A percentile compares a stretch with the other conserved stretches of the same genome.
Evolutionary conservation across 202 grass and related monocot genomes (phyloP).

Genomic region (Zoysia matrella): DNA sequence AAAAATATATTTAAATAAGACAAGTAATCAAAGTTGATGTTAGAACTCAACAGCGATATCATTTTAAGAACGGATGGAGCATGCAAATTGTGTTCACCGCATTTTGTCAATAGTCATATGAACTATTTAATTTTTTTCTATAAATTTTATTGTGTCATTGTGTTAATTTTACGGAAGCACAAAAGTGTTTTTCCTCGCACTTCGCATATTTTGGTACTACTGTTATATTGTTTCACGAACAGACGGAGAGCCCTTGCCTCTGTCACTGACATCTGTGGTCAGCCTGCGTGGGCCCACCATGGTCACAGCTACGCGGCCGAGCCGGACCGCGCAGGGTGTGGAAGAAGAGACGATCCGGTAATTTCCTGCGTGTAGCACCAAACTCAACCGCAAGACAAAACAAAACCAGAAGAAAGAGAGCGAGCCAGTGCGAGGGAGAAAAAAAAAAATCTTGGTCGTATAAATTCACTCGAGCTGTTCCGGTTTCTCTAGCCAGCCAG

Average conservation of each 20-base stretch:
- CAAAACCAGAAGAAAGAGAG: neutral
- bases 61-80: too few species aligned
- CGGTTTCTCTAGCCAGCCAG: neutral
- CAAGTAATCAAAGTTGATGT: too few species aligned
- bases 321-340: neutral
- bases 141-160: too few species aligned
- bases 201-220: too few species aligned
- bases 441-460: neutral
- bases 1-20: too few species aligned
- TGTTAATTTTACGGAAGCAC: neutral
- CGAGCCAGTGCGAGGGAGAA: too few species aligned
- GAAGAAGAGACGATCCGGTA: neutral
- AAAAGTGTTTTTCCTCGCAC: slow-evolving; percentile 4
- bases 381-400: neutral
- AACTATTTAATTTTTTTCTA: too few species aligned
- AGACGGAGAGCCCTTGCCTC: too few species aligned
- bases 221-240: neutral
- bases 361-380: slow-evolving; percentile 24
- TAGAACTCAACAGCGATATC: too few species aligned
- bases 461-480: neutral
- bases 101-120: too few species aligned
- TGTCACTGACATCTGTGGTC: neutral
- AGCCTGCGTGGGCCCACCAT: neutral
- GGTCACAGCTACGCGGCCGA: neutral
- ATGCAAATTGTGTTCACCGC: too few species aligned